Evolutionary conservation across 2,329 filamentous ascomycete genomes (phyloP), one percentile per base, ranked within the genome.

Genomic region (Tolypocladium amazonense): DNA sequence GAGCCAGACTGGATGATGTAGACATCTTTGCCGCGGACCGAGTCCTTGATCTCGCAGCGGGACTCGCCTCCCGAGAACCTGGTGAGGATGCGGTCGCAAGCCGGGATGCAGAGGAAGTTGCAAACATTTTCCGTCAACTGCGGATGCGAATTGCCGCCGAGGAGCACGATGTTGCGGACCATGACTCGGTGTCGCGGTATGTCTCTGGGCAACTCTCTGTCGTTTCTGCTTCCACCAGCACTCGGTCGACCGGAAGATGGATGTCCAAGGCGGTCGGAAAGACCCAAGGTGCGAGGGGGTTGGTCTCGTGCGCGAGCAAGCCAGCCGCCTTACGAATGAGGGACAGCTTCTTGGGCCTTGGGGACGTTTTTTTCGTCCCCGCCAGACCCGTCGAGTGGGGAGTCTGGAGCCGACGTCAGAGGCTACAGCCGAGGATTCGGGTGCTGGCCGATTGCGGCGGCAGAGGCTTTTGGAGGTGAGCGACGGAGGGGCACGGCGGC

Each of bases 21-120:
- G 73, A 97, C 94, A 85, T 99, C 94, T 75, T 99, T 99, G 67
- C 90, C 94, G 68, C 94, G 89, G 57, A 99, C 94, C 18, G 92
- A 96, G 75, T 99, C 94, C 73, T 92, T 84, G 70, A 99, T 96
- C 76, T 97, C 94, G 64, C 96, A 93, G 59, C 93, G 87, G 66
- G 90, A 96, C 79, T 97, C 94, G 66, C 94, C 94, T 58, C 94
- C 91, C 38, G 92, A 90, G 79, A 99, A 99, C 77, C 97, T 97
- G 71, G 81, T 84, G 56, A 97, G 85, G 62, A 92, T 86, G 66
- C 93, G 88, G 70, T 92, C 88, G 67, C 91, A 90, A 25, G 85
- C 81, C n/a, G 91, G 88, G 59, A 99, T 86, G 67, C 92, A 90
- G 62, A 99, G 87, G 66, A 91, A 88, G 68, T 88, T 88, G 82